A percentile compares a stretch with the other conserved stretches of the same genome.
These are phyloP conservation scores for Intubia oerlemansii DNA, from an alignment of 2,329 filamentous ascomycete species.

Conservation along the genomic window DNA sequence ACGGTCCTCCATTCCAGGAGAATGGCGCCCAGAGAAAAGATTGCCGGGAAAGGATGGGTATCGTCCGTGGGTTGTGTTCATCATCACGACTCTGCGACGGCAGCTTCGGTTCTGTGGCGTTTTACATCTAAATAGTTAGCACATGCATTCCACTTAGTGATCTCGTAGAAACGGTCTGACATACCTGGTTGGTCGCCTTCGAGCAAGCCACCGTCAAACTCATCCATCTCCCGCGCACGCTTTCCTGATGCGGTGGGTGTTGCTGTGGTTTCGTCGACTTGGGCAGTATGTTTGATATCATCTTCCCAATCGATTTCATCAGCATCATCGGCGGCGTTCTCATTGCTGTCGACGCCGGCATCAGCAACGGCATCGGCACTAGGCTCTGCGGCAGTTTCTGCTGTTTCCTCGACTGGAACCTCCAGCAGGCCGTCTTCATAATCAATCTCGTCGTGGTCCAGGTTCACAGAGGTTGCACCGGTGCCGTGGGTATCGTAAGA, in stretches of 20 bases:
- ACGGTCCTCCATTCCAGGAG: too few relatives aligned
- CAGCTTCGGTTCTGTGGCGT: slow-evolving; percentile 21
- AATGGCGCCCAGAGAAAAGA: too few relatives aligned
- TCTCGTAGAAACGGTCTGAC: neutral
- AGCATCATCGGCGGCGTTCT: neutral
- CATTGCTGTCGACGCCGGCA: slow-evolving; percentile 1
- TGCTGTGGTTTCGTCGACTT: slow-evolving; percentile 6
- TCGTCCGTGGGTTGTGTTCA: too few relatives aligned
- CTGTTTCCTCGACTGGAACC: too few relatives aligned
- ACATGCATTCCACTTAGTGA: neutral
- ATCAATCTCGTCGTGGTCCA: slow-evolving; percentile 18
- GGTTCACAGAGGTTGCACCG: slow-evolving; percentile 13
- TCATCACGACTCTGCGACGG: too few relatives aligned
- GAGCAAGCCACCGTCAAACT: slow-evolving; percentile 4
- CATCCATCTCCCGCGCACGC: slow-evolving; percentile 11
- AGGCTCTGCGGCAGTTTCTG: too few relatives aligned
- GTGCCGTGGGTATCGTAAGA: slow-evolving; percentile 1
- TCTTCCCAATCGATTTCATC: slow-evolving; percentile 18
- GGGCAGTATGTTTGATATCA: slow-evolving; percentile 14
- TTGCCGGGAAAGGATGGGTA: too few relatives aligned
- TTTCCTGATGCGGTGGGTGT: slow-evolving; percentile 12
- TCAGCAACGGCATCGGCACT: neutral
- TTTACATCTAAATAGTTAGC: slow-evolving; percentile 19
- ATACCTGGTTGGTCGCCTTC: slow-evolving; percentile 16
- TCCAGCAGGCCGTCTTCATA: slow-evolving; percentile 11